phyloP scores from a whole-genome alignment of 352 stramenopile species.

The Pythium sukuiense region DNA sequence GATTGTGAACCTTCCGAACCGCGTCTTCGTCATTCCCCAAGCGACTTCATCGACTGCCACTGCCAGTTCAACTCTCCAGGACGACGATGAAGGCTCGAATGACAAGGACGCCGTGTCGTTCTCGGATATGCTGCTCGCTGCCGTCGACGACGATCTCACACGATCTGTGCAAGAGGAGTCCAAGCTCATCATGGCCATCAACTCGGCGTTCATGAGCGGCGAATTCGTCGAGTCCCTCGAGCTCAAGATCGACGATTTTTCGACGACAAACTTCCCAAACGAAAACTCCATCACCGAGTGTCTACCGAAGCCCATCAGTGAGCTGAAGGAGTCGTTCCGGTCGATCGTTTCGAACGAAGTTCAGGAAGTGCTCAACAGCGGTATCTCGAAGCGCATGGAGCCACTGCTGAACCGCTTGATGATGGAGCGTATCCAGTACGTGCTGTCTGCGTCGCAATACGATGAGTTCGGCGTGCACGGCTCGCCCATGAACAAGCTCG shows the following conservation, averaged over 20 bases:
- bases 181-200: conserved; percentile 88
- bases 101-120: conserved; percentile 54
- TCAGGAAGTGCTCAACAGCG: conserved; percentile 53
- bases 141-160: conserved; percentile 77
- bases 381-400: conserved; percentile 46
- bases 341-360: conserved; percentile 77
- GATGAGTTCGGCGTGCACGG: conserved; percentile 58
- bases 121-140: conserved; percentile 75
- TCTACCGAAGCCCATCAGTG: conserved; percentile 65
- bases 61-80: not conserved
- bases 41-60: conserved; percentile 3
- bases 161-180: conserved; percentile 62
- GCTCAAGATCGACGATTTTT: conserved; percentile 61
- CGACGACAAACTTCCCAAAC: conserved; percentile 40
- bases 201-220: conserved; percentile 78
- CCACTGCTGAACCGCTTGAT: conserved; percentile 47
- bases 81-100: conserved; percentile 24
- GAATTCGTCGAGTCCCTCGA: conserved; percentile 68
- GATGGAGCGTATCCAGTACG: conserved; percentile 59
- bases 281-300: conserved; percentile 69
- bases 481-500: conserved; percentile 60
- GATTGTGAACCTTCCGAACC: conserved; percentile 66
- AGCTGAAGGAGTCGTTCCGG: conserved; percentile 69
- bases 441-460: conserved; percentile 64
- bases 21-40: conserved; percentile 58